Conservation (phyloP, 352 stramenopile genomes). For the Phytophthora pistaciae region DNA sequence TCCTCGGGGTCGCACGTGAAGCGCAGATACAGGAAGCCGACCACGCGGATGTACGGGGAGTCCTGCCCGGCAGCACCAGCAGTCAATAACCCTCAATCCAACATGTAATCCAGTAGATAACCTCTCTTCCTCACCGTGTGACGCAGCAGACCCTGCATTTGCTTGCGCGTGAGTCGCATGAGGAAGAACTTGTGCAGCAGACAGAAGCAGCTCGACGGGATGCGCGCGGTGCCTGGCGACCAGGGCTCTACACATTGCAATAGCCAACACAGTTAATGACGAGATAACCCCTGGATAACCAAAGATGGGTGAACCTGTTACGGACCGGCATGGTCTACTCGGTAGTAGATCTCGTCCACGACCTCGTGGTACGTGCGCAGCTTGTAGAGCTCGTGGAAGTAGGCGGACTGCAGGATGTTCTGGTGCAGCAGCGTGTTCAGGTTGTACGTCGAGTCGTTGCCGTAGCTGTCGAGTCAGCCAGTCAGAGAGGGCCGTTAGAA, state of each 20-base stretch:
- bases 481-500: constrained; percentile 7
- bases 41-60: constrained; percentile 96
- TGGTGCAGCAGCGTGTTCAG: constrained; percentile 96
- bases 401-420: constrained; percentile 95
- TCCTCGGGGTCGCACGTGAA: constrained; percentile 95
- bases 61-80: constrained; percentile 60
- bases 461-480: constrained; percentile 52
- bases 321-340: constrained; percentile 80
- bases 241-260: constrained; percentile 87
- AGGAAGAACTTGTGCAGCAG: constrained; percentile 97
- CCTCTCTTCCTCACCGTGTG: constrained; percentile 61
- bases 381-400: constrained; percentile 96
- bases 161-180: constrained; percentile 95
- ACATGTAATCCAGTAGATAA: constrained; percentile 11
- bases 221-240: constrained; percentile 88
- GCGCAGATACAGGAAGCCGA: constrained; percentile 98
- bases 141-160: constrained; percentile 96
- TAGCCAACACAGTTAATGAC: constrained; percentile 36
- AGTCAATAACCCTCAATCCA: constrained; percentile 22
- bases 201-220: constrained; percentile 97
- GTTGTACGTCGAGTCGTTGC: constrained; percentile 95
- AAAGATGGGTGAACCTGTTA: constrained; percentile 16
- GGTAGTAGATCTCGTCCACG: constrained; percentile 94
- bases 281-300: background rate
- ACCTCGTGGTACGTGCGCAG: constrained; percentile 97